These are phyloP conservation scores for Quercus phellos DNA, from an alignment of 331 rosid species.

Conservation along the genomic window DNA sequence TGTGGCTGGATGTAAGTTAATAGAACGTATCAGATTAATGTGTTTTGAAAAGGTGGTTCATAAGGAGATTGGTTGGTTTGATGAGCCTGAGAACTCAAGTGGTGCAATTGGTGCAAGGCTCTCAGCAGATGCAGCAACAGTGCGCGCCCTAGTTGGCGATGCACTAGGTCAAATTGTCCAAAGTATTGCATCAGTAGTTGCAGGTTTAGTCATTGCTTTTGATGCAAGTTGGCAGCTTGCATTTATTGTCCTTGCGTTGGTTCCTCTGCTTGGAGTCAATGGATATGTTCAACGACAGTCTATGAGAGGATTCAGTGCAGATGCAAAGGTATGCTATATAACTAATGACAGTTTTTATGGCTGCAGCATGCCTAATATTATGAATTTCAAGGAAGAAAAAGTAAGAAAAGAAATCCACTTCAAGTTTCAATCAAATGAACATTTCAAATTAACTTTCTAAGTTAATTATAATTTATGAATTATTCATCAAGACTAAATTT, in stretches of 20 bases:
- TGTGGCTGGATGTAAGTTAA: conserved; percentile 71
- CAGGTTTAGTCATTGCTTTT: conserved; percentile 72
- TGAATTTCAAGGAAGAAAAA: no score
- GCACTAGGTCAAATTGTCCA: conserved; percentile 52
- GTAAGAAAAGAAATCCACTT: not conserved
- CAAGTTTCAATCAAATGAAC: not conserved
- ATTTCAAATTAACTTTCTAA: not conserved
- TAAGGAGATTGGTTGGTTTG: conserved; percentile 85
- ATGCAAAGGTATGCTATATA: conserved; percentile 55
- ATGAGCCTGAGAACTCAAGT: conserved; percentile 68
- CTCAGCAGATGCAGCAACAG: conserved; percentile 73
- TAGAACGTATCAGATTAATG: conserved; percentile 63
- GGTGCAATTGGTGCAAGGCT: conserved; percentile 71
- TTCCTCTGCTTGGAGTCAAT: conserved; percentile 56
- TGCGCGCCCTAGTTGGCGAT: conserved; percentile 70
- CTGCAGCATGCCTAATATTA: not conserved
- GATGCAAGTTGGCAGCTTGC: conserved; percentile 66
- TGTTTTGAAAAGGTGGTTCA: conserved; percentile 73
- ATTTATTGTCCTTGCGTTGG: conserved; percentile 38
- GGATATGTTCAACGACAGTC: conserved; percentile 53
- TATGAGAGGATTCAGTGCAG: conserved; percentile 61
- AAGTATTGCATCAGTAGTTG: conserved; percentile 42
- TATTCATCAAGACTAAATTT: not conserved
- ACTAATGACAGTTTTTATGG: not conserved
- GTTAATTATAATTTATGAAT: not conserved